These are phyloP conservation scores for Candida endomychidarum DNA, from an alignment of 805 yeast species.

Conservation along the genomic window DNA sequence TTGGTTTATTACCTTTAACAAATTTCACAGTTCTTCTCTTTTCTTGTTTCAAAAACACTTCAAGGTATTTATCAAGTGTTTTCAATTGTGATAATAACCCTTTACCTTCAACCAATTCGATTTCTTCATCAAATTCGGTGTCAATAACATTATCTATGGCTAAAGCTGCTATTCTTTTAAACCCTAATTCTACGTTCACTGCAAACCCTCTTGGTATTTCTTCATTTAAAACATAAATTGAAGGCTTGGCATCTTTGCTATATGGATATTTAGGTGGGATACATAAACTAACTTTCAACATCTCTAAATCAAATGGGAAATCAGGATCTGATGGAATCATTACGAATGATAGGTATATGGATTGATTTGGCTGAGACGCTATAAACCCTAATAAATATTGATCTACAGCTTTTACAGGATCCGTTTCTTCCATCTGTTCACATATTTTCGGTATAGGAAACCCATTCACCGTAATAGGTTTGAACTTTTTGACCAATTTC, in stretches of 20 bases:
- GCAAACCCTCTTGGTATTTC: constrained; percentile 72
- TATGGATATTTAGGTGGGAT: constrained; percentile 59
- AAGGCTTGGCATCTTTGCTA: constrained; percentile 40
- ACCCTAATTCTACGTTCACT: constrained; percentile 66
- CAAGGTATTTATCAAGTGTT: constrained; percentile 59
- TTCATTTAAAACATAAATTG: constrained; percentile 56
- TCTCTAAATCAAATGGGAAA: constrained; percentile 62
- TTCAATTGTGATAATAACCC: constrained; percentile 55
- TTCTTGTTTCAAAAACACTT: constrained; percentile 55
- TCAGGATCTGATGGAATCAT: constrained; percentile 68
- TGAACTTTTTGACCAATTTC: constrained; percentile 29
- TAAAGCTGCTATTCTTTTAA: constrained; percentile 37
- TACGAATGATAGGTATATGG: constrained; percentile 43
- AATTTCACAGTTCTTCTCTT: constrained; percentile 63
- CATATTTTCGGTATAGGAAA: constrained; percentile 15
- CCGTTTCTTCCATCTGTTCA: constrained; percentile 7
- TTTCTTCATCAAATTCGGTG: constrained; percentile 19
- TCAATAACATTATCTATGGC: constrained; percentile 1
- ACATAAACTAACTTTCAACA: constrained; percentile 51
- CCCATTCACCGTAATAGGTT: constrained; percentile 41
- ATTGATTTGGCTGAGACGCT: constrained; percentile 17
- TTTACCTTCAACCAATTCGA: constrained; percentile 43
- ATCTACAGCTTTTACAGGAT: constrained; percentile 16
- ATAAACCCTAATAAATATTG: constrained; percentile 19
- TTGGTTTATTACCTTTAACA: constrained; percentile 34